Percentiles rank a stretch among this genome's conserved stretches.
phyloP scores from a whole-genome alignment of 768 basidiomycete genomes.

The Mycena rebaudengoi region DNA sequence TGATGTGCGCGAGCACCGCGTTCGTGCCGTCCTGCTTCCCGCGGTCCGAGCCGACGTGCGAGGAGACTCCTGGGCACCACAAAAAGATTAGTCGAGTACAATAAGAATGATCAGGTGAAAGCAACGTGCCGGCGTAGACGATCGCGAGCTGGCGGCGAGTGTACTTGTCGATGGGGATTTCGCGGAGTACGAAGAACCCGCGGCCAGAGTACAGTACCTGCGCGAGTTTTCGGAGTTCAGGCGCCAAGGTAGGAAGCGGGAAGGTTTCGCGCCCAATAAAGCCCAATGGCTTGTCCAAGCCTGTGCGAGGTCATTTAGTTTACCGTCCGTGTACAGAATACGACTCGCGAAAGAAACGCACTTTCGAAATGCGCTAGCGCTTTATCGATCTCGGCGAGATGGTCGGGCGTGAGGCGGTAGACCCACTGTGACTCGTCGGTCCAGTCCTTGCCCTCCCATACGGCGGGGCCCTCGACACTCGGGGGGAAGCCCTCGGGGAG shows the following conservation, averaged over 20 bases:
- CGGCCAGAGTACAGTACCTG: constrained; percentile 53
- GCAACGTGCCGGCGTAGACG: constrained; percentile 53
- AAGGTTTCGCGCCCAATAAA: constrained; percentile 49
- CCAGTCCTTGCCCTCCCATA: constrained; percentile 58
- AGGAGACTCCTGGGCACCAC: constrained; percentile 54
- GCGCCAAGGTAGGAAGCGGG: constrained; percentile 51
- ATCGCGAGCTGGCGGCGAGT: constrained; percentile 48
- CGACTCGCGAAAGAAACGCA: constrained; percentile 20
- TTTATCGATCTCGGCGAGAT: constrained; percentile 50
- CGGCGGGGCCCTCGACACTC: constrained; percentile 46
- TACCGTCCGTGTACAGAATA: background rate
- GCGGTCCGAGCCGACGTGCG: constrained; percentile 53
- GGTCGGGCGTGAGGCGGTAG: constrained; percentile 41
- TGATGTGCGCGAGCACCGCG: constrained; percentile 56
- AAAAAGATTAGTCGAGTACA: constrained; percentile 28
- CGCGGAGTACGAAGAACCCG: constrained; percentile 57
- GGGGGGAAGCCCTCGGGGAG: constrained; percentile 49
- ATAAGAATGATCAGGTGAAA: constrained; percentile 27
- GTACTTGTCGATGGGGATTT: constrained; percentile 55
- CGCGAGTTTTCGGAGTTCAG: constrained; percentile 45
- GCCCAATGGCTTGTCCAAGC: constrained; percentile 41
- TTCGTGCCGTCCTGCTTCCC: constrained; percentile 54
- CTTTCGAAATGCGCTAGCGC: constrained; percentile 51
- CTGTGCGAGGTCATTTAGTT: constrained; percentile 17
- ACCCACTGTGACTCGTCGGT: constrained; percentile 53